These are phyloP conservation scores for Hordeum marinum DNA, from an alignment of 176 grass and related monocot species.

Conservation along the genomic window DNA sequence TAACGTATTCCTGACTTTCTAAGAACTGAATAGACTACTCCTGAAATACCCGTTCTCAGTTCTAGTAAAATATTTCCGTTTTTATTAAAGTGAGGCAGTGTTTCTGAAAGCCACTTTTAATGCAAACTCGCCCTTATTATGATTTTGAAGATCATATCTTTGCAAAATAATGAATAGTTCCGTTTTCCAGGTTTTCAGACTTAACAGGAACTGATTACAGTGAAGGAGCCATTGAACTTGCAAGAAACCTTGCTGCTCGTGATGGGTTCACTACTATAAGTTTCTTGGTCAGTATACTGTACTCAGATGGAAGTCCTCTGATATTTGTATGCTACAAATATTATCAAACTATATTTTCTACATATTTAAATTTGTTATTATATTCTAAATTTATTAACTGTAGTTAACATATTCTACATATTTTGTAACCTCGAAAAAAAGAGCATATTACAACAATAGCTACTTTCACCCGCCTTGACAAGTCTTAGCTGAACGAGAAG, in stretches of 20 bases:
- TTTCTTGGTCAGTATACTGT: constrained; percentile 59
- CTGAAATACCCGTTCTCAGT: neutral
- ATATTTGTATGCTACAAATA: neutral
- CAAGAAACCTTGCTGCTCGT: constrained; percentile 69
- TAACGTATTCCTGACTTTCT: neutral
- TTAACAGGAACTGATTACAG: constrained; percentile 97
- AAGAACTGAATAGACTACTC: neutral
- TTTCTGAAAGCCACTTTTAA: neutral
- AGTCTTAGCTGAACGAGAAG: neutral
- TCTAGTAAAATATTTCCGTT: neutral
- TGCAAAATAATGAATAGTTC: neutral
- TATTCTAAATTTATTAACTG: constrained; percentile 3
- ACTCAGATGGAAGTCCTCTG: neutral
- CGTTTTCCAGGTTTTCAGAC: constrained; percentile 63
- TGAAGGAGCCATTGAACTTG: constrained; percentile 90
- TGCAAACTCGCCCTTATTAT: neutral
- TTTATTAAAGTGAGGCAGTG: neutral
- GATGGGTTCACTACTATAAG: constrained; percentile 73
- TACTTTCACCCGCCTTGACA: neutral
- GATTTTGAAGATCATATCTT: neutral
- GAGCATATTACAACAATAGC: neutral
- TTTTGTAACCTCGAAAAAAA: neutral
- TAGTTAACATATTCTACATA: neutral
- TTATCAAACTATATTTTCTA: neutral
- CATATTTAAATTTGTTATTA: neutral